Conservation (phyloP, 2,329 filamentous ascomycete genomes). For the Penicillium sclerotiorum region DNA sequence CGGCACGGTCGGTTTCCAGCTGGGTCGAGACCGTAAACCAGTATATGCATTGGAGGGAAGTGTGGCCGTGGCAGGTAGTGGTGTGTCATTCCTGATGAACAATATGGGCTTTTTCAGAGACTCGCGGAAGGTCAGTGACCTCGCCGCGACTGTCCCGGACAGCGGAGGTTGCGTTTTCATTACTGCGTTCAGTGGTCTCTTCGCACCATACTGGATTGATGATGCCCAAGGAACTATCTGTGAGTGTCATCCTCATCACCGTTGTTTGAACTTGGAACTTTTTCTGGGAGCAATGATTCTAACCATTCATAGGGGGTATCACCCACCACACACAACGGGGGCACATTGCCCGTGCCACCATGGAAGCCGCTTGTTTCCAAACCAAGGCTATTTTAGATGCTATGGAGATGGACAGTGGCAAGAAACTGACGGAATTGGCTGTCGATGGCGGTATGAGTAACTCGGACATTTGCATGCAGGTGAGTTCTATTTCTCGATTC, state of each 20-base stretch:
- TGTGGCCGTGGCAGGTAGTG: constrained; percentile 78
- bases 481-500: constrained; percentile 45
- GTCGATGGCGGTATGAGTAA: constrained; percentile 90
- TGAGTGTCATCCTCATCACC: constrained; percentile 41
- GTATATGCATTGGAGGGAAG: constrained; percentile 83
- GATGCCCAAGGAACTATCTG: constrained; percentile 87
- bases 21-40: constrained; percentile 64
- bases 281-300: constrained; percentile 8
- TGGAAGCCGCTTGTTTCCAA: constrained; percentile 91
- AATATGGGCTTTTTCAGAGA: constrained; percentile 64
- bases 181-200: constrained; percentile 86
- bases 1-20: constrained; percentile 83
- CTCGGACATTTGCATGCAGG: constrained; percentile 84
- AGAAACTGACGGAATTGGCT: constrained; percentile 73
- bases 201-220: constrained; percentile 93
- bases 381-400: constrained; percentile 91
- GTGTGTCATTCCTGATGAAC: constrained; percentile 73
- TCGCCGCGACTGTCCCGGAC: constrained; percentile 67
- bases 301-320: constrained; percentile 63
- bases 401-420: constrained; percentile 83
- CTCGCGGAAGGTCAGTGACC: constrained; percentile 63
- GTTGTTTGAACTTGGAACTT: neutral
- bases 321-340: constrained; percentile 83
- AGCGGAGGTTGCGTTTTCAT: constrained; percentile 86
- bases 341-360: constrained; percentile 83